Evolutionary conservation across 1,284 basidiomycete species (phyloP).

Genomic region (Peniophora sp.): DNA sequence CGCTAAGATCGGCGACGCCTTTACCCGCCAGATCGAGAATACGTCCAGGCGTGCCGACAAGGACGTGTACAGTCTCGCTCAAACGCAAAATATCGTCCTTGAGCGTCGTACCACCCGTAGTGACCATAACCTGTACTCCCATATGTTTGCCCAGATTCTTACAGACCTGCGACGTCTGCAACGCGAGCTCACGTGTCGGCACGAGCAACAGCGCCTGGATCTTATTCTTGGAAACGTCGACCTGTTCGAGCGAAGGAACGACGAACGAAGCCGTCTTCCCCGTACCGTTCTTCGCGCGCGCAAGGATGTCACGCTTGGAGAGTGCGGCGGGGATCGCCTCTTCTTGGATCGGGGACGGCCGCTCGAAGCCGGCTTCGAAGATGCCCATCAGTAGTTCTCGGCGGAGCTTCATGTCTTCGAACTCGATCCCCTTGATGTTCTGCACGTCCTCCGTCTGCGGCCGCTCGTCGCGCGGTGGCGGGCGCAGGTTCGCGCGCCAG

Average conservation of each 20-base stretch:
- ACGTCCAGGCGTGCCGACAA: conserved; percentile 95
- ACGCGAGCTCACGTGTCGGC: conserved; percentile 90
- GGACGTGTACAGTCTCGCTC: conserved; percentile 86
- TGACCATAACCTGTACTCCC: conserved; percentile 96
- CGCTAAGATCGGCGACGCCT: conserved; percentile 88
- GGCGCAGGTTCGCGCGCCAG: conserved; percentile 75
- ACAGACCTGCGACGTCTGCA: conserved; percentile 96
- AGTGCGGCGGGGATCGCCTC: conserved; percentile 89
- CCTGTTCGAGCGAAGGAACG: conserved; percentile 91
- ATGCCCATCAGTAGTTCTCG: conserved; percentile 76
- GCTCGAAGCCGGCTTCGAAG: conserved; percentile 96
- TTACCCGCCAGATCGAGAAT: conserved; percentile 95
- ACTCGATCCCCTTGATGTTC: conserved; percentile 85
- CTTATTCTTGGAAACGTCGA: conserved; percentile 82
- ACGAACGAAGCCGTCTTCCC: conserved; percentile 98
- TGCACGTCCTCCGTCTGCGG: conserved; percentile 96
- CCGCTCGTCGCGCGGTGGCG: conserved; percentile 85
- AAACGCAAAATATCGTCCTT: conserved; percentile 97
- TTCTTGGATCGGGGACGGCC: conserved; percentile 97
- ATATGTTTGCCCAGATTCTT: conserved; percentile 96
- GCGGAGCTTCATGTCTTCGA: conserved; percentile 69
- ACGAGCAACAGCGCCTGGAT: conserved; percentile 95
- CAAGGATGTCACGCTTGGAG: conserved; percentile 85
- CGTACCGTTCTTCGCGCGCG: conserved; percentile 86
- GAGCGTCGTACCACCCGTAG: conserved; percentile 95